phyloP scores from a whole-genome alignment of 2,329 filamentous ascomycete genomes.

The Thermothelomyces thermophilus region DNA sequence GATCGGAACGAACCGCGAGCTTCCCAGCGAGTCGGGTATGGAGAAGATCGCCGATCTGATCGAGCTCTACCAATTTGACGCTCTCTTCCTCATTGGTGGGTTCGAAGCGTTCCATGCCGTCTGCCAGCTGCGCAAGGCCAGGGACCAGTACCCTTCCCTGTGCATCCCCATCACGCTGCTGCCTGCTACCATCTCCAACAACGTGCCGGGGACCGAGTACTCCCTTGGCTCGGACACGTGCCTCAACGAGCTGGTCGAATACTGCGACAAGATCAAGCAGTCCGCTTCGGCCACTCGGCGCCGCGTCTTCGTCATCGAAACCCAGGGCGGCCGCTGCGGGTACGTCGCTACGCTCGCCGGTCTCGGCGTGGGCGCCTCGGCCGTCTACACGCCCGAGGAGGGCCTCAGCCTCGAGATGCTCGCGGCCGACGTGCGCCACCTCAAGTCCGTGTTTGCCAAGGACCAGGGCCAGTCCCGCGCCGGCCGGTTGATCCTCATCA shows the following conservation, averaged over 20 bases:
- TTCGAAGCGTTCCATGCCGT: slow-evolving; percentile 96
- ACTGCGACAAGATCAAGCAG: slow-evolving; percentile 96
- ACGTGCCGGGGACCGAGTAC: slow-evolving; percentile 96
- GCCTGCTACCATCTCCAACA: slow-evolving; percentile 97
- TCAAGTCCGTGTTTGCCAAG: slow-evolving; percentile 75
- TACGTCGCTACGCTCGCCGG: slow-evolving; percentile 90
- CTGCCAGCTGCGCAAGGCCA: slow-evolving; percentile 75
- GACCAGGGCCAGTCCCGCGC: slow-evolving; percentile 86
- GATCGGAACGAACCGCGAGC: slow-evolving; percentile 92
- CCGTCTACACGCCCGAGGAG: slow-evolving; percentile 95
- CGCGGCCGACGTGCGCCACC: slow-evolving; percentile 78
- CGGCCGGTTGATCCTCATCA: slow-evolving; percentile 91
- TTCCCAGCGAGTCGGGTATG: slow-evolving; percentile 80
- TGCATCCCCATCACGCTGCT: slow-evolving; percentile 88
- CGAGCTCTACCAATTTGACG: slow-evolving; percentile 81
- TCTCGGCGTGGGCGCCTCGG: slow-evolving; percentile 82
- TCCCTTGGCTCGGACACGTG: slow-evolving; percentile 95
- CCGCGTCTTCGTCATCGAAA: slow-evolving; percentile 95
- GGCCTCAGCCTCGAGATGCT: slow-evolving; percentile 93
- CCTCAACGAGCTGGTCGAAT: slow-evolving; percentile 86
- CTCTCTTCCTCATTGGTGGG: slow-evolving; percentile 84
- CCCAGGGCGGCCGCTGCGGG: slow-evolving; percentile 88
- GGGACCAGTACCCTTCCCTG: slow-evolving; percentile 72
- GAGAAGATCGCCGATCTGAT: slow-evolving; percentile 77
- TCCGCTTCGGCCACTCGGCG: slow-evolving; percentile 89